Evolutionary conservation across 768 basidiomycete genomes (phyloP).

Genomic region (Agrocybe pediades): DNA sequence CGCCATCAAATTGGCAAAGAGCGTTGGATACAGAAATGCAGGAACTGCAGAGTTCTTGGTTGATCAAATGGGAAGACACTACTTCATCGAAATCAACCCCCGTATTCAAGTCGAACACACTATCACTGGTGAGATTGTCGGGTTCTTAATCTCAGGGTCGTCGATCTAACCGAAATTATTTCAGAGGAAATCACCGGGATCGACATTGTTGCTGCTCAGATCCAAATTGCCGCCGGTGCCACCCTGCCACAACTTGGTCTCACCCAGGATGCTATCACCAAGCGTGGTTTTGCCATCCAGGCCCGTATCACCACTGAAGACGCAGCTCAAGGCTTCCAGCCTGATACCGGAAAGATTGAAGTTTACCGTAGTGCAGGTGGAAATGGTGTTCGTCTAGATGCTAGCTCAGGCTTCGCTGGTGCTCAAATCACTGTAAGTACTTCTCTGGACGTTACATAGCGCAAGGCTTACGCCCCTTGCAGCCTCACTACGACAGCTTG

Average conservation of each 20-base stretch:
- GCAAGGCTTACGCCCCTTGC: slow-evolving; percentile 5
- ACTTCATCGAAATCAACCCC: slow-evolving; percentile 99
- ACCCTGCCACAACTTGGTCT: slow-evolving; percentile 93
- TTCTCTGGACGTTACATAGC: neutral
- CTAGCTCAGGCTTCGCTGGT: slow-evolving; percentile 96
- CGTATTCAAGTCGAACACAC: slow-evolving; percentile 99
- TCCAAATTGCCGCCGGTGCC: slow-evolving; percentile 99
- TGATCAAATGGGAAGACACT: slow-evolving; percentile 94
- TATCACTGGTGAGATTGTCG: slow-evolving; percentile 81
- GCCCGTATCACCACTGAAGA: slow-evolving; percentile 99
- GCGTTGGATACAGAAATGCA: slow-evolving; percentile 94
- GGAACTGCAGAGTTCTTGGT: slow-evolving; percentile 99
- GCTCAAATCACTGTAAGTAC: slow-evolving; percentile 91
- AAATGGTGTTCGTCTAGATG: slow-evolving; percentile 96
- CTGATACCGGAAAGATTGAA: slow-evolving; percentile 99
- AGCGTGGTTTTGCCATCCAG: slow-evolving; percentile 97
- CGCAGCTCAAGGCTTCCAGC: slow-evolving; percentile 89
- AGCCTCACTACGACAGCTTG: slow-evolving; percentile 98
- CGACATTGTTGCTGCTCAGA: slow-evolving; percentile 98
- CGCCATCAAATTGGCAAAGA: slow-evolving; percentile 92
- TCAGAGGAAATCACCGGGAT: slow-evolving; percentile 99
- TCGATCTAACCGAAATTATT: neutral
- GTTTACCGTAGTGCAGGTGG: slow-evolving; percentile 99
- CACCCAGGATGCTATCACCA: slow-evolving; percentile 93
- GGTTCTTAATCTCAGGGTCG: slow-evolving; percentile 4